Evolutionary conservation across 2,329 filamentous ascomycete genomes (phyloP).

Genomic region (Thyridium curvatum): DNA sequence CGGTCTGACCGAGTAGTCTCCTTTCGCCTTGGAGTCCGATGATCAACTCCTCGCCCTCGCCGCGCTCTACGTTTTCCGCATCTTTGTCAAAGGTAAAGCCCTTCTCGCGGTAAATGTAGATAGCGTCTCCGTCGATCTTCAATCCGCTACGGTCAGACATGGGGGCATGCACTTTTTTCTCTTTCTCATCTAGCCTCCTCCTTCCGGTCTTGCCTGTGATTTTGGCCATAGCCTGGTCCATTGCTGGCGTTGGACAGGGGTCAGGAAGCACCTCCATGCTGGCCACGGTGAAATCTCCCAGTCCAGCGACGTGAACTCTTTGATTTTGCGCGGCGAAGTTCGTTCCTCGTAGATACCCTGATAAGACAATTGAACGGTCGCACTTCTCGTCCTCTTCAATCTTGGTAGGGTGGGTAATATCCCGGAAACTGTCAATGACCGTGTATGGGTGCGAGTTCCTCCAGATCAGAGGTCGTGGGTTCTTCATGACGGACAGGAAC

Average conservation of each 20-base stretch:
- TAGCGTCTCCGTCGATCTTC: constrained; percentile 93
- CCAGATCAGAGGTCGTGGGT: constrained; percentile 92
- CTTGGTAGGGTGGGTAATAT: constrained; percentile 87
- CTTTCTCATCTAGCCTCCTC: constrained; percentile 85
- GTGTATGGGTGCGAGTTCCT: constrained; percentile 93
- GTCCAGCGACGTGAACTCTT: constrained; percentile 83
- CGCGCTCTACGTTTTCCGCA: constrained; percentile 64
- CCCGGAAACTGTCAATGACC: constrained; percentile 87
- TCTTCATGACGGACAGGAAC: constrained; percentile 98
- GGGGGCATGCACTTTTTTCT: constrained; percentile 91
- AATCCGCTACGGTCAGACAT: constrained; percentile 98
- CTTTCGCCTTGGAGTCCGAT: constrained; percentile 81
- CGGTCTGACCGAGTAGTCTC: constrained; percentile 73
- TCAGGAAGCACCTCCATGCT: constrained; percentile 85
- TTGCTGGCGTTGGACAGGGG: constrained; percentile 87
- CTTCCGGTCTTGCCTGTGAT: constrained; percentile 74
- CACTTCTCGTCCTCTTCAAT: constrained; percentile 86
- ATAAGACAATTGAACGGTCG: constrained; percentile 84
- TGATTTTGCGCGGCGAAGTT: constrained; percentile 86
- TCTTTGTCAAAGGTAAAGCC: constrained; percentile 70
- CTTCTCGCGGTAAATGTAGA: constrained; percentile 73
- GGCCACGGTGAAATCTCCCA: constrained; percentile 81
- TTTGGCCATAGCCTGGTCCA: constrained; percentile 83
- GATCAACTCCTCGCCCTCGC: constrained; percentile 93
- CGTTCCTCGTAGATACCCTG: constrained; percentile 89